Percentiles rank a stretch among this genome's conserved stretches.
These are phyloP conservation scores for Oidium heveae DNA, from an alignment of 2,329 filamentous ascomycete genomes.

Conservation along the genomic window DNA sequence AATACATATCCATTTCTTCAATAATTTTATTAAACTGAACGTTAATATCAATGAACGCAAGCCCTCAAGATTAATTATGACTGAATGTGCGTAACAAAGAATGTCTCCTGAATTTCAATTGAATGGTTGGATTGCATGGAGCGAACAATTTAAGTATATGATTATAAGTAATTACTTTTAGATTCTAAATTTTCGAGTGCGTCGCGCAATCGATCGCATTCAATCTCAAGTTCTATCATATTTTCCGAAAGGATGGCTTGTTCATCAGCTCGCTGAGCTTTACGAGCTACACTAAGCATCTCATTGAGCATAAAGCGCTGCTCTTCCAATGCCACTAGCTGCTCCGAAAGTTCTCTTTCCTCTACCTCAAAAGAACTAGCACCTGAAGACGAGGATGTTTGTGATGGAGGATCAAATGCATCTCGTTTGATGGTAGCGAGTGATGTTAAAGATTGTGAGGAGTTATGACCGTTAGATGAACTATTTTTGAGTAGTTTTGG, in stretches of 20 bases:
- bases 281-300: constrained; percentile 44
- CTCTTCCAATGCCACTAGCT: constrained; percentile 44
- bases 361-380: constrained; percentile 41
- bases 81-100: too few species aligned
- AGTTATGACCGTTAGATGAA: constrained; percentile 18
- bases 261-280: constrained; percentile 42
- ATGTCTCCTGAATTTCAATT: too few species aligned
- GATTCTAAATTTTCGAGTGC: constrained; percentile 30
- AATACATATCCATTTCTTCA: too few species aligned
- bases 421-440: constrained; percentile 35
- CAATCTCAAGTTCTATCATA: constrained; percentile 35
- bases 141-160: not conserved
- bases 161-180: constrained; percentile 9
- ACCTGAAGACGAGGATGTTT: constrained; percentile 28
- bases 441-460: constrained; percentile 14
- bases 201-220: constrained; percentile 36
- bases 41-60: too few species aligned
- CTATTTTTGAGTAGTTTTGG: constrained; percentile 37
- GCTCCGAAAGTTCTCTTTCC: constrained; percentile 41
- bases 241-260: constrained; percentile 37
- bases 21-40: too few species aligned
- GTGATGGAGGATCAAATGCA: constrained; percentile 22
- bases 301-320: constrained; percentile 47
- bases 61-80: too few species aligned
- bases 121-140: not conserved